Conservation (phyloP, 1,284 basidiomycete species). For the Heterobasidion irregulare region DNA sequence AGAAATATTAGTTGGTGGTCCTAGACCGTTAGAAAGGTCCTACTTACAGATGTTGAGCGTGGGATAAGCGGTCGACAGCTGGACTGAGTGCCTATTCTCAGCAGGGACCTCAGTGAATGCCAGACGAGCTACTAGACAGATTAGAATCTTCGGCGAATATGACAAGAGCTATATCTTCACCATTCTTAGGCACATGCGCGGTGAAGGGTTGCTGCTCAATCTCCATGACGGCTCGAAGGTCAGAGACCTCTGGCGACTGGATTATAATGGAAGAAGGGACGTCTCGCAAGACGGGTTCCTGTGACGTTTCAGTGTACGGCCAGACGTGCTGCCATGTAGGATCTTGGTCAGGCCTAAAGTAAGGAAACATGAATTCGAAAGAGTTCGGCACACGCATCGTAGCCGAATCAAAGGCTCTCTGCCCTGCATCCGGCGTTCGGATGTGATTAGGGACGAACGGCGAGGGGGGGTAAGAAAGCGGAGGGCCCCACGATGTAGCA, state of each 20-base stretch:
- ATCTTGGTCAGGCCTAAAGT: constrained; percentile 8
- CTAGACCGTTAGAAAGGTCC: too few species aligned
- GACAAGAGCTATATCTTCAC: background rate
- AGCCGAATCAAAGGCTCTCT: constrained; percentile 1
- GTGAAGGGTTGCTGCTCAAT: background rate
- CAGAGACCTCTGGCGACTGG: background rate
- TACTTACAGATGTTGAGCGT: constrained; percentile 20
- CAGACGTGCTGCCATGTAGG: constrained; percentile 10
- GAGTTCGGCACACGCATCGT: background rate
- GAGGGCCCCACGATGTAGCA: constrained; percentile 11
- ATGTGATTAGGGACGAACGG: constrained; percentile 23
- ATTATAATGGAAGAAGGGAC: background rate
- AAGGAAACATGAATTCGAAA: constrained; percentile 19
- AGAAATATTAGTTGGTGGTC: background rate
- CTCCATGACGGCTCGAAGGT: background rate
- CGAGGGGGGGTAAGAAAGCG: constrained; percentile 11
- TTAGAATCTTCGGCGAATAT: background rate
- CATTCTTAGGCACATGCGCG: background rate
- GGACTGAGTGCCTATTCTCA: background rate
- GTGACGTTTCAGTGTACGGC: too few species aligned
- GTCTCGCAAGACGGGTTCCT: background rate
- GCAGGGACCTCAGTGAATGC: background rate
- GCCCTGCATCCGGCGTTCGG: constrained; percentile 13
- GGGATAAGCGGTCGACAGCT: constrained; percentile 13
- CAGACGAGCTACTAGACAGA: background rate